Base-by-base conservation (phyloP, 1,284 basidiomycete species). In the Boletus semigastroideus region DNA sequence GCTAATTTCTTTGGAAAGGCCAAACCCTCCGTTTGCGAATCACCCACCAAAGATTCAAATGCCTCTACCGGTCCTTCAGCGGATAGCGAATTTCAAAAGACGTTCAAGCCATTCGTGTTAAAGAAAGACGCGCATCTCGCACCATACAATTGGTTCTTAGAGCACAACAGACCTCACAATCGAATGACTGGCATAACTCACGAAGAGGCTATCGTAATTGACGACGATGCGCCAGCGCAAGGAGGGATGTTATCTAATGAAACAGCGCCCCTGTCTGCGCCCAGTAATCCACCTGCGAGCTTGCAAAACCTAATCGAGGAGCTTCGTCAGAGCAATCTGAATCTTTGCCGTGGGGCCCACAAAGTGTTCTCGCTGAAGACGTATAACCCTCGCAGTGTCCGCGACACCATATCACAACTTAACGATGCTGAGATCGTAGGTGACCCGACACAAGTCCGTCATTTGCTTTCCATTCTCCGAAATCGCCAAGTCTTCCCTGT, bases 341-440 rank as follows among this genome's bases (percentile, higher is more conserved):
- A 17, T n/a, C 20, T 36, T 37, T 52, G 31, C 27, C 25, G n/a
- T 28, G 45, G 34, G 46, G 31, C 36, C n/a, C 42, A 47, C 28
- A 57, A 45, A 40, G 28, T 36, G 25, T 57, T 64, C 3, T 58
- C 63, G 12, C 60, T 72, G 57, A 75, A 73, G 60, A 68, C 69
- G 0, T 67, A 70, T 48, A 62, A 65, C 30, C 62, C 64, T 7
- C 53, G 69, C 20, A 69, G 66, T 27, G 74, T 84, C 11, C 84
- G 86, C 27, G 77, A 82, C n/a, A 64, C 86, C 28, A 73, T 92
- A 51, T 64, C 72, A 3, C 77, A 78, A 58, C 77, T 94, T 12
- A 84, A 79, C 25, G 91, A 94, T 58, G 88, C 87, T 6, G 88
- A 90, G 67, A 74, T 92, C 10, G 74, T 80, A 22, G 89, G 84